Conservation (phyloP, 1,139 yeast genomes). For the Suhomyces yuchorum region DNA sequence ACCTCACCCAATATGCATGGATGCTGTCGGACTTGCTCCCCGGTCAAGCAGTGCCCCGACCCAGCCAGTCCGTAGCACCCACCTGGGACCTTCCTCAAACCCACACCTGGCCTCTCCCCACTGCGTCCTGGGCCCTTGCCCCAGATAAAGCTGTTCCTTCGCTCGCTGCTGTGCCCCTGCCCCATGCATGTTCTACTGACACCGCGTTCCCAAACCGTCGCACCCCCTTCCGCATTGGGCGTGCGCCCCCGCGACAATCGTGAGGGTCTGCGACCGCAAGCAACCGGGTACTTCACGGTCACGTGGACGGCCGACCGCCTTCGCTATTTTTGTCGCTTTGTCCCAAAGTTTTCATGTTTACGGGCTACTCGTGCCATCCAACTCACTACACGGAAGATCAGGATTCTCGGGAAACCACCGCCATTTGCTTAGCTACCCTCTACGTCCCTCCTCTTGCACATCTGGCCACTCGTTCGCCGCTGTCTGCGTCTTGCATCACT, state of each 20-base stretch:
- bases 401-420: neutral
- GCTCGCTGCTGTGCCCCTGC: neutral
- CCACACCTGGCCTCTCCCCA: too few species aligned
- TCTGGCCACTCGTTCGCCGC: neutral
- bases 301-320: slow-evolving; percentile 4
- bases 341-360: slow-evolving; percentile 11
- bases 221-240: slow-evolving; percentile 6
- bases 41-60: too few species aligned
- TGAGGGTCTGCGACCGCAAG: slow-evolving; percentile 2
- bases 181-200: neutral
- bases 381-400: slow-evolving; percentile 4
- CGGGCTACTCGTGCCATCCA: slow-evolving; percentile 7
- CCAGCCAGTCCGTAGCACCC: too few species aligned
- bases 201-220: slow-evolving; percentile 6
- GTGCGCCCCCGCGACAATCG: slow-evolving; percentile 3
- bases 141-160: too few species aligned
- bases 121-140: too few species aligned
- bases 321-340: slow-evolving; percentile 6
- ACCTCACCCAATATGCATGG: neutral
- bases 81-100: too few species aligned
- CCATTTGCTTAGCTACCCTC: neutral
- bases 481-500: neutral
- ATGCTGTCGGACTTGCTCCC: too few species aligned
- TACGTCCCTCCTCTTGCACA: neutral
- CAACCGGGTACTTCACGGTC: neutral